These are phyloP conservation scores for Tricholoma hemisulphureum DNA, from an alignment of 768 basidiomycete genomes.

Conservation along the genomic window DNA sequence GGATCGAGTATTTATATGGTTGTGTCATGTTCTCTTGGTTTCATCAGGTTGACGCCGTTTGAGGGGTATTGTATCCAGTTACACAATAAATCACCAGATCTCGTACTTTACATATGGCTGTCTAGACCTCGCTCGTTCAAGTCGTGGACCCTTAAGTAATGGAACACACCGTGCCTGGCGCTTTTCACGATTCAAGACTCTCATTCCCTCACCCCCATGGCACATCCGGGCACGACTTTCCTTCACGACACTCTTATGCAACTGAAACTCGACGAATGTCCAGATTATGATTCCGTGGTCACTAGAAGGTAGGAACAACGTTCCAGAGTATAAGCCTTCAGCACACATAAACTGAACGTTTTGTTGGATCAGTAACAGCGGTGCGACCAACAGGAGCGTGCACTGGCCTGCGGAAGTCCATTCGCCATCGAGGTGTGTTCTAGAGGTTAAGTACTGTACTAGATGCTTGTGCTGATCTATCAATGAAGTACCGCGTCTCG, in stretches of 20 bases:
- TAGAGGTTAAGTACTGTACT: not conserved
- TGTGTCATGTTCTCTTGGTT: no score
- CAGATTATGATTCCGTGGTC: constrained; percentile 39
- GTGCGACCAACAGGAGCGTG: constrained; percentile 11
- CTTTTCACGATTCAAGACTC: no score
- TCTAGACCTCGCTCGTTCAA: no score
- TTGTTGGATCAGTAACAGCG: constrained; percentile 21
- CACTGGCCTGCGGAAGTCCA: not conserved
- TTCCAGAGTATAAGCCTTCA: not conserved
- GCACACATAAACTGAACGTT: not conserved
- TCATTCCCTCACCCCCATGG: constrained; percentile 1
- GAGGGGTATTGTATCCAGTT: no score
- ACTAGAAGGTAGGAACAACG: constrained; percentile 36
- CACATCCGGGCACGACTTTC: constrained; percentile 6
- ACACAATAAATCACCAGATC: no score
- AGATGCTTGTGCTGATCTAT: not conserved
- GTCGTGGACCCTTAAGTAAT: no score
- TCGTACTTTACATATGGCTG: no score
- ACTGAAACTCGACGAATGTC: constrained; percentile 34
- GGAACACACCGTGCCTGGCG: no score
- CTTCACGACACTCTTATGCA: constrained; percentile 1
- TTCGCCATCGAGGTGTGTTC: not conserved
- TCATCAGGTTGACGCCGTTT: no score
- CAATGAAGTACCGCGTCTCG: constrained; percentile 1
- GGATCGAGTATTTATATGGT: no score